phyloP scores from a whole-genome alignment of 75 land plant species.

The Sequoiadendron giganteum region DNA sequence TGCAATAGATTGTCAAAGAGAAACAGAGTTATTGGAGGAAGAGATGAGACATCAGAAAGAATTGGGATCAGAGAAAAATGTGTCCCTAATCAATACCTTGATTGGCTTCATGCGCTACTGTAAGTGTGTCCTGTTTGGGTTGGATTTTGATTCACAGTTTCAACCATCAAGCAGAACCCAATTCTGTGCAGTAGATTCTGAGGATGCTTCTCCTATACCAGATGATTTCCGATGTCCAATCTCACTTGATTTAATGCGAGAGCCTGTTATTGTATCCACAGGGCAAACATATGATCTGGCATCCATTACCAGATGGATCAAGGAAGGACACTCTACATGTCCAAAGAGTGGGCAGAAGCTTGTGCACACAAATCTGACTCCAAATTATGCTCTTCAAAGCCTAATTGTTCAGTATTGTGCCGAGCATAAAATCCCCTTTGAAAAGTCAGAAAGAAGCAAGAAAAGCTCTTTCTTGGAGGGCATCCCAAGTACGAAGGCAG shows the following conservation, averaged over 20 bases:
- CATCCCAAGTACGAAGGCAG: conserved; percentile 40
- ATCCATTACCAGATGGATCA: conserved; percentile 64
- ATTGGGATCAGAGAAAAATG: too few relatives aligned
- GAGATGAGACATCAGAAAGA: too few relatives aligned
- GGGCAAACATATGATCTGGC: conserved; percentile 72
- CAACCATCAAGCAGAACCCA: background rate
- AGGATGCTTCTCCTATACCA: conserved; percentile 19
- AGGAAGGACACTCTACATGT: conserved; percentile 64
- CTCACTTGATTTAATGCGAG: conserved; percentile 67
- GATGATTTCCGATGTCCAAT: conserved; percentile 72
- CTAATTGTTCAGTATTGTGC: conserved; percentile 64
- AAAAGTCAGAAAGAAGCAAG: conserved; percentile 14
- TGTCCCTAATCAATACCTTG: background rate
- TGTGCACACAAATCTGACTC: conserved; percentile 45
- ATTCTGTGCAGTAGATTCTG: background rate
- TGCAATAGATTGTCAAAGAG: conserved; percentile 61
- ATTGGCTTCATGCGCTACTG: background rate
- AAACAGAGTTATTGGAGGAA: conserved; percentile 28
- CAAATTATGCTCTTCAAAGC: conserved; percentile 62
- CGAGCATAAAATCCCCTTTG: conserved; percentile 46
- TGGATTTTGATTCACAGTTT: background rate
- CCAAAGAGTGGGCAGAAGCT: conserved; percentile 68
- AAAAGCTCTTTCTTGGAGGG: conserved; percentile 21
- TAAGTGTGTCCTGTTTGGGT: background rate
- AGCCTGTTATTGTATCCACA: conserved; percentile 65